Evolutionary conservation across 805 yeast species (phyloP).

Genomic region (Saccharomyces eubayanus): DNA sequence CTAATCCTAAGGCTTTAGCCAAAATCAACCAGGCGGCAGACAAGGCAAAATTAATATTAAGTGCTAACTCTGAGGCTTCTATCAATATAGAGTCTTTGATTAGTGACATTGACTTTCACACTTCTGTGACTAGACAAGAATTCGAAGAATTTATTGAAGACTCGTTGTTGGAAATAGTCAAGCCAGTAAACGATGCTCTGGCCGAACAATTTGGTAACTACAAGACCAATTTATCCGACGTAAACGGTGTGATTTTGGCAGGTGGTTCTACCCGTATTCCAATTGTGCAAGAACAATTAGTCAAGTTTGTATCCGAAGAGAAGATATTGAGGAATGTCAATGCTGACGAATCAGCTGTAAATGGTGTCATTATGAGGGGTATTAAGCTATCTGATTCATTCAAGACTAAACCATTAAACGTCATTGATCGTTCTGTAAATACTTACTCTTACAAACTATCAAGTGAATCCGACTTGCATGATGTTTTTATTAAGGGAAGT

Average conservation of each 20-base stretch:
- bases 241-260: constrained; percentile 63
- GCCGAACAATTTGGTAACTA: constrained; percentile 27
- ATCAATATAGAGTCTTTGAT: constrained; percentile 67
- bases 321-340: constrained; percentile 73
- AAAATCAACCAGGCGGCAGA: constrained; percentile 78
- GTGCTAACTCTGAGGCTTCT: constrained; percentile 79
- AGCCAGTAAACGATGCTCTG: constrained; percentile 51
- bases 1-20: constrained; percentile 51
- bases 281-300: constrained; percentile 59
- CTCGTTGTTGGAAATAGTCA: constrained; percentile 37
- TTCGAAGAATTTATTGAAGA: constrained; percentile 51
- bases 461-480: constrained; percentile 16
- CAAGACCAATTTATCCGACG: constrained; percentile 26
- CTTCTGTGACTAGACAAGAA: constrained; percentile 65
- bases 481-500: constrained; percentile 44
- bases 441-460: constrained; percentile 36
- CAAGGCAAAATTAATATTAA: constrained; percentile 74
- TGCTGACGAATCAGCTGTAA: constrained; percentile 90
- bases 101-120: constrained; percentile 66
- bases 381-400: constrained; percentile 62
- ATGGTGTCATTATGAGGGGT: constrained; percentile 84
- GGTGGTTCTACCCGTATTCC: constrained; percentile 95
- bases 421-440: constrained; percentile 48
- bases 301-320: constrained; percentile 48
- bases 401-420: constrained; percentile 47